These are phyloP conservation scores for Dictyostelium intermedium DNA, from an alignment of 78 protist species.

Conservation along the genomic window DNA sequence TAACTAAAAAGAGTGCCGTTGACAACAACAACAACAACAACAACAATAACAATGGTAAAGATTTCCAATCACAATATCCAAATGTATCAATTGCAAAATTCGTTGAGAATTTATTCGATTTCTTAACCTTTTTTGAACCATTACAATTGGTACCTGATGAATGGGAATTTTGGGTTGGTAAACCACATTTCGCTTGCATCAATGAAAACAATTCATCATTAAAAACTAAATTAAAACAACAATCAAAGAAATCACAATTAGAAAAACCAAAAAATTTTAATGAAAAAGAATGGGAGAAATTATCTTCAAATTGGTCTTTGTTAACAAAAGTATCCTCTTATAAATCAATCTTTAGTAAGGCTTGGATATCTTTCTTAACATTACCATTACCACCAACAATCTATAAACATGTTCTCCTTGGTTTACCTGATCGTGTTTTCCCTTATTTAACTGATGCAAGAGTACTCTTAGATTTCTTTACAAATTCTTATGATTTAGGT, in stretches of 20 bases:
- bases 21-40: too few relatives aligned
- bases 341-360: background rate
- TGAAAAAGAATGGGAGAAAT: background rate
- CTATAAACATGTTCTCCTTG: slow-evolving; percentile 62
- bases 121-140: slow-evolving; percentile 25
- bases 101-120: slow-evolving; percentile 55
- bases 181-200: background rate
- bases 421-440: slow-evolving; percentile 66
- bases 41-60: background rate
- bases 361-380: slow-evolving; percentile 18
- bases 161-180: slow-evolving; percentile 58
- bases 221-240: slow-evolving; percentile 22
- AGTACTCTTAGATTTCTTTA: slow-evolving; percentile 50
- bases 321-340: background rate
- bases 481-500: slow-evolving; percentile 64
- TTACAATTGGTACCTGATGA: slow-evolving; percentile 5
- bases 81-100: background rate
- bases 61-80: background rate
- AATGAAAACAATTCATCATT: background rate
- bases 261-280: background rate
- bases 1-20: background rate
- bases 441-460: slow-evolving; percentile 37
- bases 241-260: background rate
- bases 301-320: background rate
- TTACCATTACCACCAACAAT: slow-evolving; percentile 47